Evolutionary conservation across 768 basidiomycete species (phyloP).

Genomic region (Amylocystis lapponica): DNA sequence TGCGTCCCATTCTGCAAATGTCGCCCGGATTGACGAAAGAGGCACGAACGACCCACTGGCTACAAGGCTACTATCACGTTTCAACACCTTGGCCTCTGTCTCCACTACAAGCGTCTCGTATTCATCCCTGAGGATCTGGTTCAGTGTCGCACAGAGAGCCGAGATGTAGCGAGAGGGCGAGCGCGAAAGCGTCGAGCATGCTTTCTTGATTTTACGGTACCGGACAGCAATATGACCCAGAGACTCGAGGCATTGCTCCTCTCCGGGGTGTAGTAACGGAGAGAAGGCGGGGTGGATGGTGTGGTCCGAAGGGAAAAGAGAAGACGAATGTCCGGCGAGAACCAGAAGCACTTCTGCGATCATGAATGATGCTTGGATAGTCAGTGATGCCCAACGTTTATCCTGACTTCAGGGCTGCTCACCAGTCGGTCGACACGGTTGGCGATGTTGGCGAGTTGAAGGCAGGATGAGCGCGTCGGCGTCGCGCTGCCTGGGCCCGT

Average conservation of each 20-base stretch:
- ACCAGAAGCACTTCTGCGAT: constrained; percentile 85
- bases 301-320: constrained; percentile 64
- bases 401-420: background rate
- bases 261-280: constrained; percentile 82
- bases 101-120: constrained; percentile 76
- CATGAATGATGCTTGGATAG: constrained; percentile 39
- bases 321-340: constrained; percentile 83
- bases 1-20: constrained; percentile 85
- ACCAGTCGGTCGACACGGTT: background rate
- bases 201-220: constrained; percentile 65
- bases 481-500: background rate
- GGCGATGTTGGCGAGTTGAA: background rate
- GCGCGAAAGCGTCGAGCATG: constrained; percentile 44
- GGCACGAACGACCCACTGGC: constrained; percentile 82
- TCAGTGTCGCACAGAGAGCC: constrained; percentile 69
- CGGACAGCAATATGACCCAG: constrained; percentile 70
- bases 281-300: constrained; percentile 57
- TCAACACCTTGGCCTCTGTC: constrained; percentile 75
- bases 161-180: constrained; percentile 73
- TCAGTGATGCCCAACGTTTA: constrained; percentile 1
- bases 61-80: constrained; percentile 69
- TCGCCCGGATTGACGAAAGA: constrained; percentile 75
- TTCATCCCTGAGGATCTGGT: constrained; percentile 68
- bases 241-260: constrained; percentile 76
- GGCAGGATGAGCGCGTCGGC: background rate